phyloP scores from a whole-genome alignment of 2,329 filamentous ascomycete genomes.

The Aspergillus versicolor region DNA sequence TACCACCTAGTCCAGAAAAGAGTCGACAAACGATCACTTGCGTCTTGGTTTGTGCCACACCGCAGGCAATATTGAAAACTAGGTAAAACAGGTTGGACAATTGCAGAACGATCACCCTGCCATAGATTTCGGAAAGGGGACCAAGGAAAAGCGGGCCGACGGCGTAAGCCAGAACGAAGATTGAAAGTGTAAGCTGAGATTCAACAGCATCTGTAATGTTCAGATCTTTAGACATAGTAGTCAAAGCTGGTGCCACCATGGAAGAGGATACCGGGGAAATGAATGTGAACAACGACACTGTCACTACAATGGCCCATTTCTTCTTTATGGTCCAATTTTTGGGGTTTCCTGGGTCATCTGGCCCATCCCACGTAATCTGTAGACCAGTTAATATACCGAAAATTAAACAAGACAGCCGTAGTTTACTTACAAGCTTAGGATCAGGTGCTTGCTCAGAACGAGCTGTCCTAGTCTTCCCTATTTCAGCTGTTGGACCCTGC shows the following conservation, averaged over 20 bases:
- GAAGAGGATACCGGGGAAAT: slow-evolving; percentile 64
- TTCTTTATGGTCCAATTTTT: slow-evolving; percentile 56
- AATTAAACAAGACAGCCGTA: background rate
- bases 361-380: slow-evolving; percentile 52
- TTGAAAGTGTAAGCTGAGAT: slow-evolving; percentile 52
- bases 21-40: slow-evolving; percentile 61
- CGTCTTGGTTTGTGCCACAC: slow-evolving; percentile 51
- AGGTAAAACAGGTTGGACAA: slow-evolving; percentile 56
- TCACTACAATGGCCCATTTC: slow-evolving; percentile 59
- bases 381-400: background rate
- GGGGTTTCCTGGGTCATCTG: slow-evolving; percentile 50
- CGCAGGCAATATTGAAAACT: slow-evolving; percentile 61
- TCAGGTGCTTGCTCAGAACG: slow-evolving; percentile 24
- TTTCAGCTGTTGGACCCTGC: slow-evolving; percentile 8
- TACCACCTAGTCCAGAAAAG: slow-evolving; percentile 59
- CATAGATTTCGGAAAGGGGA: slow-evolving; percentile 57
- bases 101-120: slow-evolving; percentile 56
- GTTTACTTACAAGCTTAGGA: slow-evolving; percentile 23
- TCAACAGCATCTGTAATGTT: slow-evolving; percentile 49
- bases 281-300: slow-evolving; percentile 59
- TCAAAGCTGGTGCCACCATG: slow-evolving; percentile 57
- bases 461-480: slow-evolving; percentile 26
- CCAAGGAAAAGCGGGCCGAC: slow-evolving; percentile 53
- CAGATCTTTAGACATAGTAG: slow-evolving; percentile 55
- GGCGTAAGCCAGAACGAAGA: slow-evolving; percentile 57